phyloP scores from a whole-genome alignment of 2,329 filamentous ascomycete species.

The Furcasterigmium furcatum region DNA sequence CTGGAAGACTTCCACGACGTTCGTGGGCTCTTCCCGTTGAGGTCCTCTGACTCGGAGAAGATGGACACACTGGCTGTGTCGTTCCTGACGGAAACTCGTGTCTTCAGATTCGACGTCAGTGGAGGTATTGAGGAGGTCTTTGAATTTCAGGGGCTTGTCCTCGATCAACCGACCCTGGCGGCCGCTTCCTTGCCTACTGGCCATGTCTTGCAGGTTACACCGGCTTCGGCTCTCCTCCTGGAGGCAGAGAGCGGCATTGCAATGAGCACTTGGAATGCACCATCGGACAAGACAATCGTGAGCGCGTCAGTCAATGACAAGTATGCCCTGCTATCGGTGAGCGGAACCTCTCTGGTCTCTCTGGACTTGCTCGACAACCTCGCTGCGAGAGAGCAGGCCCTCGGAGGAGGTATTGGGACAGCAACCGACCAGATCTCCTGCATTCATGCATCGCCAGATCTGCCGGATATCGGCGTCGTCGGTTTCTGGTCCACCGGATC shows the following conservation, averaged over 20 bases:
- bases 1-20: conserved; percentile 76
- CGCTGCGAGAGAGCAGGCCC: conserved; percentile 54
- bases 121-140: conserved; percentile 86
- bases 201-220: conserved; percentile 10
- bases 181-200: conserved; percentile 52
- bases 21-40: conserved; percentile 69
- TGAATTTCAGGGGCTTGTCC: conserved; percentile 65
- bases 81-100: conserved; percentile 77
- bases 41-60: conserved; percentile 41
- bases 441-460: conserved; percentile 66
- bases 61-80: conserved; percentile 75
- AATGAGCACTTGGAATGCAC: conserved; percentile 14
- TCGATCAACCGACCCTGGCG: conserved; percentile 69
- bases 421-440: conserved; percentile 76
- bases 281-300: conserved; percentile 60
- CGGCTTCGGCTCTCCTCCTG: conserved; percentile 5
- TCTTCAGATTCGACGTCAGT: conserved; percentile 71
- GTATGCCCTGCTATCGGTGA: conserved; percentile 69
- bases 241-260: conserved; percentile 11
- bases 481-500: conserved; percentile 86
- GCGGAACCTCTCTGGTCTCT: conserved; percentile 69
- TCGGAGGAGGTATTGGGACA: conserved; percentile 42
- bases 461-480: conserved; percentile 67
- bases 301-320: conserved; percentile 72
- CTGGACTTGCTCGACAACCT: conserved; percentile 61